Base-by-base conservation (phyloP, 2,329 filamentous ascomycete species). In the Thyridium curvatum region DNA sequence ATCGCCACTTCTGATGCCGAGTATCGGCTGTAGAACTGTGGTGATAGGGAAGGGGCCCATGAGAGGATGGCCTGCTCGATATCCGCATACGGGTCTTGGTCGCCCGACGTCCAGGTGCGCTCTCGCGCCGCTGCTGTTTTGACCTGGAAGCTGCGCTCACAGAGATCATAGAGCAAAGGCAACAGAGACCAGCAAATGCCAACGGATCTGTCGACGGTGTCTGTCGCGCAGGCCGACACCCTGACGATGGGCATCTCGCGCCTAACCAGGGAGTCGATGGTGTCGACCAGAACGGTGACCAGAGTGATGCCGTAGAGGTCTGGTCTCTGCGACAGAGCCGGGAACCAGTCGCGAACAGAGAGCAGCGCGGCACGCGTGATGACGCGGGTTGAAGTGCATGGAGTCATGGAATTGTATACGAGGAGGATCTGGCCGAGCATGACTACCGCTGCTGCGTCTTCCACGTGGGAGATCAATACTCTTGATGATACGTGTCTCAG, bases 121-220 rank as follows among this genome's bases (percentile, higher is more conserved):
- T 26, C 21, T 10, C 6, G 21, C 21, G 21, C 10, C 6, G 21
- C 21, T 10, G 21, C 29, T 49, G 43, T 12, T 47, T 48, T 29
- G 12, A 30, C 32, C 16, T 46, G 43, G 29, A 52, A 43, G 32
- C 52, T 53, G 33, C 41, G 47, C 33, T 49, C 49, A 37, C 54
- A 56, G 8, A 59, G 45, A 30, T 59, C 54, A 37, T 59, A 55
- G 2, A 60, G 38, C n/a, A 56, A 42, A 17, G 56, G 53, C 4
- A 60, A 39, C 8, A 60, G 46, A 3, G 55, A 50, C 3, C 49
- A 46, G 30, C 48, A 53, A 8, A 60, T 34, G 14, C 58, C 58
- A 7, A 47, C 48, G 32, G 50, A 52, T 18, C 54, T 50, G 37
- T 60, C 55, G 14, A 59, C 47, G 26, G 54, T 45, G 30, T 46